phyloP scores from a whole-genome alignment of 1,139 yeast species.

The Lodderomyces parapsilosis region DNA sequence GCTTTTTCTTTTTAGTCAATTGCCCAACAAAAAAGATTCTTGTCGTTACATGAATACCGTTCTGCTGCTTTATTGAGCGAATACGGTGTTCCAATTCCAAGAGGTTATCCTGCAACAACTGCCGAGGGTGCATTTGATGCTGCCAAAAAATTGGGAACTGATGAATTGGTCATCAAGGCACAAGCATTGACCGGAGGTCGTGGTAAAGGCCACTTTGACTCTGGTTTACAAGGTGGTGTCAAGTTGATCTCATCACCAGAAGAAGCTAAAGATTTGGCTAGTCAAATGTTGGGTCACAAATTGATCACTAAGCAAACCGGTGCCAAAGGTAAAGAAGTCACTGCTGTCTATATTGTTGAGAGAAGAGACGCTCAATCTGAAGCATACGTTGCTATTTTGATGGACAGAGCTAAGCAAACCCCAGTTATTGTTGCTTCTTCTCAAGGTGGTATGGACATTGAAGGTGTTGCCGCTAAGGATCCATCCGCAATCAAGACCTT shows the following conservation, averaged over 20 bases:
- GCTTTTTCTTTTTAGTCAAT: constrained; percentile 15
- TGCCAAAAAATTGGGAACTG: constrained; percentile 64
- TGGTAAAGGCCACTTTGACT: constrained; percentile 97
- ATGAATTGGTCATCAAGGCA: constrained; percentile 92
- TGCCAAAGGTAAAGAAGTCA: constrained; percentile 93
- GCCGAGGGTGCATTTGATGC: constrained; percentile 83
- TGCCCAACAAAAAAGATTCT: constrained; percentile 54
- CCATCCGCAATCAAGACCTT: constrained; percentile 93
- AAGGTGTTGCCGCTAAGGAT: constrained; percentile 91
- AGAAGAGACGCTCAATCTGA: constrained; percentile 92
- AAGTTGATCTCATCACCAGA: constrained; percentile 82
- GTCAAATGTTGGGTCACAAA: constrained; percentile 88
- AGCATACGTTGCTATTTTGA: constrained; percentile 90
- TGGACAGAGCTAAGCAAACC: constrained; percentile 89
- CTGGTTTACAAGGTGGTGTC: constrained; percentile 96
- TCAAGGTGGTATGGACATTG: constrained; percentile 99
- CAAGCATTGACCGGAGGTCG: constrained; percentile 99
- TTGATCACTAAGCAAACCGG: constrained; percentile 98
- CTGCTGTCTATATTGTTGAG: constrained; percentile 95
- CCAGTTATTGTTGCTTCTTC: constrained; percentile 95
- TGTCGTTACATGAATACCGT: constrained; percentile 94
- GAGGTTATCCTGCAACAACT: constrained; percentile 87
- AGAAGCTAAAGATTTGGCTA: constrained; percentile 85
- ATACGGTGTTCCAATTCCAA: constrained; percentile 90
- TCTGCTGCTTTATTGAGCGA: constrained; percentile 81